Conservation (phyloP, 2,329 filamentous ascomycete species). For the Alternaria sp. region DNA sequence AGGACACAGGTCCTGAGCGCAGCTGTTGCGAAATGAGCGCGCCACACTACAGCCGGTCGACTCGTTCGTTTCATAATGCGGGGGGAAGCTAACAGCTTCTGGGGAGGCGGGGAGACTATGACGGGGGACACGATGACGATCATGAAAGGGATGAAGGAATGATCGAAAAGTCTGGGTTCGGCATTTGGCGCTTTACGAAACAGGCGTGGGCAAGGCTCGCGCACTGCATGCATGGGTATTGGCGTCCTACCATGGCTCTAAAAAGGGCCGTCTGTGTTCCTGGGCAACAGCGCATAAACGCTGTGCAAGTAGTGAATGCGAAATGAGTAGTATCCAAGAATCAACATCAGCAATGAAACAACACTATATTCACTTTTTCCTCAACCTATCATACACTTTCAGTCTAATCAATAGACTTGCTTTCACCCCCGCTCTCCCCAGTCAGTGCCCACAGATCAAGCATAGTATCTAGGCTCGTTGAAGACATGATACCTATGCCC, state of each 20-base stretch:
- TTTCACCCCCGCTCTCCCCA: not conserved
- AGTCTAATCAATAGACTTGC: not conserved
- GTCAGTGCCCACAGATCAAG: slow-evolving; percentile 6
- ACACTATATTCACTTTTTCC: not conserved
- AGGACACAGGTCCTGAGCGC: slow-evolving; percentile 88
- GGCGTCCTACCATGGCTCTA: slow-evolving; percentile 1
- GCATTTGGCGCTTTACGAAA: slow-evolving; percentile 1
- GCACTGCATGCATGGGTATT: slow-evolving; percentile 3
- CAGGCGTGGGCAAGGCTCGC: slow-evolving; percentile 4
- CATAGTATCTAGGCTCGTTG: slow-evolving; percentile 64
- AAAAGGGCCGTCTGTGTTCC: not conserved
- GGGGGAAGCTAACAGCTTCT: slow-evolving; percentile 11
- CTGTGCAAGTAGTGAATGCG: not conserved
- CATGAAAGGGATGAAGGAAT: slow-evolving; percentile 2
- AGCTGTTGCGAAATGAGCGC: slow-evolving; percentile 56
- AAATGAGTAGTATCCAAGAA: not conserved
- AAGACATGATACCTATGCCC: slow-evolving; percentile 96
- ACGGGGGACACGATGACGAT: not conserved
- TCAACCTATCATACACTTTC: not conserved
- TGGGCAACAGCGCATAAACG: not conserved
- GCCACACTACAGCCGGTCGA: not conserved
- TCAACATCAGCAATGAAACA: not conserved
- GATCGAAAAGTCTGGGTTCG: slow-evolving; percentile 5
- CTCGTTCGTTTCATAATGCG: not conserved
- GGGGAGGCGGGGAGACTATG: slow-evolving; percentile 16